Percentiles rank a stretch among this genome's conserved stretches.
Conservation (phyloP, 768 basidiomycete species). For the Auricularia sp. region DNA sequence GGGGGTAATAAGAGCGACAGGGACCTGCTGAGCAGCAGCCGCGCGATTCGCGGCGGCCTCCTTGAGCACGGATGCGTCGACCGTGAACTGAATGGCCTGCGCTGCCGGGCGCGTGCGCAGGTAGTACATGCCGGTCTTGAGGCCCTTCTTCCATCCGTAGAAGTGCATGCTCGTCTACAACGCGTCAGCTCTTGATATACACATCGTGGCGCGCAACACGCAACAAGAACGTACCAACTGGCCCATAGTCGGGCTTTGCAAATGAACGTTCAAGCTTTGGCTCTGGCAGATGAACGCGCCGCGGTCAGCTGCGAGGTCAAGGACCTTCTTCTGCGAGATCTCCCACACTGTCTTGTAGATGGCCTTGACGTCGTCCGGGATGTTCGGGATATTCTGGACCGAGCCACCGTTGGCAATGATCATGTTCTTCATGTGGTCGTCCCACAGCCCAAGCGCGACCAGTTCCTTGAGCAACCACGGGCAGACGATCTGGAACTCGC, state of each 20-base stretch:
- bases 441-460: slow-evolving; percentile 90
- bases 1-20: slow-evolving; percentile 1
- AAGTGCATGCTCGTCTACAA: slow-evolving; percentile 80
- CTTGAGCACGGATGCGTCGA: slow-evolving; percentile 66
- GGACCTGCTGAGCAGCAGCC: slow-evolving; percentile 1
- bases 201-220: slow-evolving; percentile 21
- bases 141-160: slow-evolving; percentile 99
- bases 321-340: slow-evolving; percentile 95
- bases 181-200: background rate
- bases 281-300: slow-evolving; percentile 97
- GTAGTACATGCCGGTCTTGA: slow-evolving; percentile 98
- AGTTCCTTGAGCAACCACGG: slow-evolving; percentile 98
- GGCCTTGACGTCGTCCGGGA: slow-evolving; percentile 86
- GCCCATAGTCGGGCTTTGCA: slow-evolving; percentile 79
- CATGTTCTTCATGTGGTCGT: slow-evolving; percentile 98
- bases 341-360: slow-evolving; percentile 99
- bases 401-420: slow-evolving; percentile 95
- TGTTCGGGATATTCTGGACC: slow-evolving; percentile 74
- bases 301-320: slow-evolving; percentile 97
- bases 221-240: slow-evolving; percentile 44
- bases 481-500: slow-evolving; percentile 98
- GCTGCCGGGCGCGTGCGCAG: slow-evolving; percentile 90
- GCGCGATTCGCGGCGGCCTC: slow-evolving; percentile 34
- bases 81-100: slow-evolving; percentile 95
- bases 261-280: slow-evolving; percentile 89